Conservation (phyloP, 2,329 filamentous ascomycete species). For the Alternaria consortialis region DNA sequence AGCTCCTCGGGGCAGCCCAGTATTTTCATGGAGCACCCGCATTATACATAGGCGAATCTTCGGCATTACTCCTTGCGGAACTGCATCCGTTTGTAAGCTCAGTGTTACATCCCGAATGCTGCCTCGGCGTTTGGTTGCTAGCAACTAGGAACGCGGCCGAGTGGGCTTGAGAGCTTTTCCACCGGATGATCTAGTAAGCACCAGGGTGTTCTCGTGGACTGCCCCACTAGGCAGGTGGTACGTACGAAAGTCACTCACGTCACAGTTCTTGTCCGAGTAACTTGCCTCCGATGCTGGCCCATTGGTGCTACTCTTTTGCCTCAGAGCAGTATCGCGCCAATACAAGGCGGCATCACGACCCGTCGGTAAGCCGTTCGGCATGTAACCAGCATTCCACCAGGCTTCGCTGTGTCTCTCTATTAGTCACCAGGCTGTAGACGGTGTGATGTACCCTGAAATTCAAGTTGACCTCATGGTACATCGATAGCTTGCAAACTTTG, state of each 20-base stretch:
- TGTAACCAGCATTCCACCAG: conserved; percentile 1
- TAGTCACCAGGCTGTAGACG: not conserved
- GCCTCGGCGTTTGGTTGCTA: conserved; percentile 12
- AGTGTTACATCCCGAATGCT: conserved; percentile 8
- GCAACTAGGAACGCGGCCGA: not conserved
- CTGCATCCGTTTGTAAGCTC: conserved; percentile 5
- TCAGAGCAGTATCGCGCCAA: conserved; percentile 9
- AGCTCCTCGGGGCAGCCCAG: conserved; percentile 6
- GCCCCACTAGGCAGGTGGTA: conserved; percentile 17
- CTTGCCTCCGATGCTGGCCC: conserved; percentile 11
- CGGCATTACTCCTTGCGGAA: conserved; percentile 25
- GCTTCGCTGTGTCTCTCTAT: not conserved
- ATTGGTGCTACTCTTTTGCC: conserved; percentile 5
- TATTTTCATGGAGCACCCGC: conserved; percentile 9
- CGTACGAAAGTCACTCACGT: conserved; percentile 18
- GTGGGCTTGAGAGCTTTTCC: conserved; percentile 10
- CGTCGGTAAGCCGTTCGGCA: conserved; percentile 10
- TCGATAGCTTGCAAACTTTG: not conserved
- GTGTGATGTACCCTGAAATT: not conserved
- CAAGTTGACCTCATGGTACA: not conserved
- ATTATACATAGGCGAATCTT: conserved; percentile 27
- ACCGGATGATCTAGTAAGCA: conserved; percentile 17
- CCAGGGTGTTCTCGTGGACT: conserved; percentile 7
- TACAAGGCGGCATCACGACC: conserved; percentile 12
- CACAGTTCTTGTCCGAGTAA: conserved; percentile 10